Evolutionary conservation across 768 basidiomycete species (phyloP), one percentile per base, ranked within the genome.

Genomic region (Pleurotus eryngii): DNA sequence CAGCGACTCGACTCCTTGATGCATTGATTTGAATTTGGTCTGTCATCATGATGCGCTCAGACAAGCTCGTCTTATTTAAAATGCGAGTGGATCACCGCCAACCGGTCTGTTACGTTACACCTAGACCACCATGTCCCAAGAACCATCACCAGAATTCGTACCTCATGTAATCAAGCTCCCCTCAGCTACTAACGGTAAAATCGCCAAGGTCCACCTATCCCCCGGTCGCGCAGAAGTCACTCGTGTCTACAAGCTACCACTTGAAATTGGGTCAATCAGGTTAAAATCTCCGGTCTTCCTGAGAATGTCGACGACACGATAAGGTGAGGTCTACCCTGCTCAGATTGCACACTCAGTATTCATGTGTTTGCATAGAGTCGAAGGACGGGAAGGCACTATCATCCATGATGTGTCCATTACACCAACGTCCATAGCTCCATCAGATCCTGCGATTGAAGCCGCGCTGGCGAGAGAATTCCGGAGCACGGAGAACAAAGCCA

Each of bases 161-260:
- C 8, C 30, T 11, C 30, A 62, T 45, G 30, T 58, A 15, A 62
- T 72, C 24, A 59, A 67, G 11, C 63, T 72, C n/a, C 53, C 58
- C 26, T 67, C 71, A 5, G 47, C 60, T 1, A 57, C 57, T 8
- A 60, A 64, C 57, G 72, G 72, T 64, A 71, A 67, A 55, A 72
- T 75, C 38, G 53, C 60, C 35, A 62, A 58, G 8, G 67, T 76
- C 55, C 74, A 62, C 61, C 42, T 74, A 38, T 76, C 74, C 61
- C 67, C 72, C 38, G 65, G 67, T 15, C 69, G 66, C 22, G 73
- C 74, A 22, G 72, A 76, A 45, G 64, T 75, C 27, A 71, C 66
- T 3, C 66, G 74, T 5, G 57, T 65, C 12, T 74, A 69, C 60
- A 66, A 67, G 37, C 62, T 74, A 40, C 40, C 46, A 9, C 66